Percentiles rank a stretch among this genome's conserved stretches.
Evolutionary conservation across 2,329 filamentous ascomycete genomes (phyloP).

Genomic region (Venturiaceae sp.): DNA sequence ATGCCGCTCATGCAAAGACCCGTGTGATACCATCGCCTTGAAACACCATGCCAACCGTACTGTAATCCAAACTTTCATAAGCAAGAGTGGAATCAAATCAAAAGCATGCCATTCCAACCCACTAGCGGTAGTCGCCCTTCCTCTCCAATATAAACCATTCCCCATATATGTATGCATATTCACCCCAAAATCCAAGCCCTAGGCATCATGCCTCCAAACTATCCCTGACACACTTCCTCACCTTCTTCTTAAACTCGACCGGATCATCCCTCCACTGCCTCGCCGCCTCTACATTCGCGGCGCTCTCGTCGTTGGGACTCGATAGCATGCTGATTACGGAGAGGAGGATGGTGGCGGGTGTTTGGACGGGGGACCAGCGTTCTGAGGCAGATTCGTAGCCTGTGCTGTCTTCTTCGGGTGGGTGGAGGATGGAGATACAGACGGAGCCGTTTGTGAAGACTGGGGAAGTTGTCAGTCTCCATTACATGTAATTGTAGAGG

Average conservation of each 20-base stretch:
- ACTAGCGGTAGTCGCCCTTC: too few relatives aligned
- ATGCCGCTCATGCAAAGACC: too few relatives aligned
- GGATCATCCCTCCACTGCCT: conserved; percentile 75
- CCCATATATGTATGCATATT: too few relatives aligned
- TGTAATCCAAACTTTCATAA: too few relatives aligned
- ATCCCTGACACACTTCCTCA: conserved; percentile 69
- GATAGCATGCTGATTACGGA: conserved; percentile 88
- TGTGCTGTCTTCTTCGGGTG: conserved; percentile 86
- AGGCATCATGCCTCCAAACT: conserved; percentile 40
- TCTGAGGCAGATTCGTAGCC: conserved; percentile 87
- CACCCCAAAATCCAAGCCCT: too few relatives aligned
- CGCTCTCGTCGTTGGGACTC: conserved; percentile 89
- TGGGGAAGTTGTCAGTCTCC: conserved; percentile 14
- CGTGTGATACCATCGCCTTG: too few relatives aligned
- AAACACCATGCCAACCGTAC: too few relatives aligned
- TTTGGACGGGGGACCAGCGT: conserved; percentile 91
- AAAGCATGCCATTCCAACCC: too few relatives aligned
- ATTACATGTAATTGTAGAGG: conserved; percentile 56
- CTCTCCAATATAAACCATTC: too few relatives aligned
- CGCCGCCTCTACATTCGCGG: conserved; percentile 91
- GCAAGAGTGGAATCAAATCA: too few relatives aligned
- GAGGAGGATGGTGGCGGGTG: conserved; percentile 85
- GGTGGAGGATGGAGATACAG: conserved; percentile 95
- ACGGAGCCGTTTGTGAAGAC: conserved; percentile 80
- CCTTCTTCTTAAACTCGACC: conserved; percentile 67